Base-by-base conservation (phyloP, 495 filamentous ascomycete genomes). In the Amphirosellinia nigrospora region DNA sequence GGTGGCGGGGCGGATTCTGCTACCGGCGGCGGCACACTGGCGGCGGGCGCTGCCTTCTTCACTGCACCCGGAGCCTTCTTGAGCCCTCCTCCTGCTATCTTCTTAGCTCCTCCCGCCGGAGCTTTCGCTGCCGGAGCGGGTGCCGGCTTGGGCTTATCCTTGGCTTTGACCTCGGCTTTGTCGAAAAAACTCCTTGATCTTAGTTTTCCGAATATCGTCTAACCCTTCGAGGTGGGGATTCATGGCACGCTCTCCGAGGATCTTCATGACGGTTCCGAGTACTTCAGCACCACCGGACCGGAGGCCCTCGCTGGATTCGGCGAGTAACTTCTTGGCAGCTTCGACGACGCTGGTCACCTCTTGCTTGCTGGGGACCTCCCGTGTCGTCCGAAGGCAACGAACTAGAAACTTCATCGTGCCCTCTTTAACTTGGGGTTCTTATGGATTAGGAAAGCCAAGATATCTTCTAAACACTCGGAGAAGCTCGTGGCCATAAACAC, bases 401-500 rank as follows among this genome's bases (percentile, higher is more conserved):
- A 97, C 90, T 32, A 99, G 83, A 71, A 98, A 97, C 70, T 91
- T 94, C 76, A 97, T 89, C 4, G 93, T 95, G 62, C 96, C 94
- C 68, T 96, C 92, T 79, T 99, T 99, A 59, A 99, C 90, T 72
- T 97, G 94, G 0, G 96, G 76, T 99, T 99, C 77, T 99, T 99
- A 83, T 97, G 92, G 68, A 88, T 91, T 41, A 98, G 81, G 73
- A 89, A 94, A 72, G 96, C 91, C 0, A 94, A 80, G 39, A 92
- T 96, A 60, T 98, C 96, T 79, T 97, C 93, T 28, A 98, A 79
- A 73, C 91, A 94, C 6, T 98, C 96, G 28, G 90, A 85, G 48
- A 99, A 81, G 66, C 85, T 88, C 8, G 93, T 96, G 1, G 94
- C 87, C 6, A 81, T 64, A 78, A 98, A 98, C 1, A 97, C 92